Evolutionary conservation across 805 yeast species (phyloP).

Genomic region (Teunomyces tritomae): DNA sequence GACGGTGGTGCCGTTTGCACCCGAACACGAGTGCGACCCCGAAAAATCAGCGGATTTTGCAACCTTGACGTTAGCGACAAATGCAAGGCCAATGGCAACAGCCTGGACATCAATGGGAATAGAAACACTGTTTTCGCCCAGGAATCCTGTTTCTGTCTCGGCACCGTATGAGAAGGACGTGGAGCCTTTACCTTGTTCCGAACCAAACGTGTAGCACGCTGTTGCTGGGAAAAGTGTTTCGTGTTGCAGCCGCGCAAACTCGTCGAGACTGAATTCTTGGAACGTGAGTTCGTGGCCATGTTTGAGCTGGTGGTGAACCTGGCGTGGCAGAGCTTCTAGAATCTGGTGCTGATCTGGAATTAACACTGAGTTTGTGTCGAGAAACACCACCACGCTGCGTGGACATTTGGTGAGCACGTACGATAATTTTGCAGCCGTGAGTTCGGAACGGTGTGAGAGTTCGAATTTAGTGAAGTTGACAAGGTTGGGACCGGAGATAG

Average conservation of each 20-base stretch:
- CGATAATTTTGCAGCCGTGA: constrained; percentile 9
- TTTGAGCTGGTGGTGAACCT: neutral
- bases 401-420: constrained; percentile 11
- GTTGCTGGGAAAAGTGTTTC: constrained; percentile 13
- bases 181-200: neutral
- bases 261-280: constrained; percentile 2
- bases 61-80: constrained; percentile 7
- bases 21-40: constrained; percentile 16
- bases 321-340: neutral
- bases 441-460: constrained; percentile 9
- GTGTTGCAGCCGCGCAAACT: neutral
- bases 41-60: constrained; percentile 9
- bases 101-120: neutral
- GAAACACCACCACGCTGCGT: constrained; percentile 11
- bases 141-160: neutral
- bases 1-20: constrained; percentile 13
- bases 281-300: constrained; percentile 1
- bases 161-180: neutral
- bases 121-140: neutral
- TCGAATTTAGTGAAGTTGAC: constrained; percentile 1
- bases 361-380: constrained; percentile 16
- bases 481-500: neutral
- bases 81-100: constrained; percentile 2
- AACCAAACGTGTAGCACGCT: constrained; percentile 7
- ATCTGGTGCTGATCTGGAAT: constrained; percentile 12